These are phyloP conservation scores for Gryganskiella cystojenkinii DNA, from an alignment of 192 early-diverging fungal genomes.

Conservation along the genomic window DNA sequence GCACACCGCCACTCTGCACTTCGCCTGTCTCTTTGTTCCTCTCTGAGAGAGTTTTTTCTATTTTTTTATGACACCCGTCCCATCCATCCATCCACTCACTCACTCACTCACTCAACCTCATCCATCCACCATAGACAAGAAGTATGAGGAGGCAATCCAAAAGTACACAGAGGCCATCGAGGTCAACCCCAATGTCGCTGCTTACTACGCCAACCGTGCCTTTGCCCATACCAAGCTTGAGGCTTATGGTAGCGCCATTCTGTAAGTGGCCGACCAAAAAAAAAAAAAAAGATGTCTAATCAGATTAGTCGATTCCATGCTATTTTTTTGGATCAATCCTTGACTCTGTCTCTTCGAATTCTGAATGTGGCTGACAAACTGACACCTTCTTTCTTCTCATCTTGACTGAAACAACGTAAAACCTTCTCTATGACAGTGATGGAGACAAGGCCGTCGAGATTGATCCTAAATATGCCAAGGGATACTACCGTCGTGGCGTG, in stretches of 20 bases:
- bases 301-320: not conserved
- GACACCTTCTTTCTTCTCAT: no score
- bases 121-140: no score
- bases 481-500: conserved; percentile 92
- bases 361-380: no score
- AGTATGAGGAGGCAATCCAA: conserved; percentile 89
- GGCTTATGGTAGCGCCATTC: conserved; percentile 84
- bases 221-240: conserved; percentile 89
- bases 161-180: conserved; percentile 92
- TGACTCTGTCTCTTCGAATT: no score
- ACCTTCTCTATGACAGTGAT: conserved; percentile 71
- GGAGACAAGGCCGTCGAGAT: conserved; percentile 86
- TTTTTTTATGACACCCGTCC: no score
- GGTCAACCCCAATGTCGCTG: conserved; percentile 82
- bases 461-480: conserved; percentile 89
- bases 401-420: not conserved
- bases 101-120: no score
- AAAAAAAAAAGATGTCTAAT: no score
- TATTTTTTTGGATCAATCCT: conserved; percentile 44
- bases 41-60: no score
- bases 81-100: no score
- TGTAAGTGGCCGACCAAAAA: no score
- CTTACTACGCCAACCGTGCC: conserved; percentile 93
- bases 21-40: not conserved
- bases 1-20: not conserved